Evolutionary conservation across 1,139 yeast genomes (phyloP), one percentile per base, ranked within the genome.

Genomic region (Suhomyces kunorum): DNA sequence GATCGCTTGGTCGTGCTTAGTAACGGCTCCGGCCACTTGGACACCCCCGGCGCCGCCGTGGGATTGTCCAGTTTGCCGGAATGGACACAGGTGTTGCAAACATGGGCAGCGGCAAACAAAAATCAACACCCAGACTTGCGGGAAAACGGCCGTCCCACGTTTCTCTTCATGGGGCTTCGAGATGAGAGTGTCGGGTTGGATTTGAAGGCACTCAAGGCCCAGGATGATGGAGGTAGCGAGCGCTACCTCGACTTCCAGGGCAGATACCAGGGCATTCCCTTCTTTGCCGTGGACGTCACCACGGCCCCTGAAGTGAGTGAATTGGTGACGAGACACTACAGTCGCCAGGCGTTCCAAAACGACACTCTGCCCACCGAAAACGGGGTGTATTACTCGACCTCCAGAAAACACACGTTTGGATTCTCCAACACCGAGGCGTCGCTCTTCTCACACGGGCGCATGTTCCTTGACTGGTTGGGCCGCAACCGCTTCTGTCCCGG

Each of bases 401-500:
- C 76, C 3, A 50, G 75, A 40, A 66, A 64, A 39, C 71, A 66
- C 44, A 57, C 58, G 37, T 53, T 68, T 40, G 60, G 64, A 8
- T 69, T 71, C 47, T 55, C 61, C 36, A 50, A 55, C 24, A 72
- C 68, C 30, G 86, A 83, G 43, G 82, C 87, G 0, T 77, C 89
- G 2, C 58, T 87, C 15, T 83, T 77, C 50, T 83, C 95, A 3
- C 95, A 89, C 56, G 92, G 88, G 0, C 80, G 83, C 45, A 87
- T 86, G 83, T 86, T 83, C 55, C 58, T 88, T 41, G 96, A 89
- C 61, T 90, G 98, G 97, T 68, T 87, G 39, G 63, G 66, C 39
- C 78, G 92, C 42, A 85, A 83, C 59, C 70, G 74, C 46, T 87
- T 76, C 62, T 90, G 98, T 58, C 92, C 95, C 1, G 95, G 95